phyloP scores from a whole-genome alignment of 2,329 filamentous ascomycete species.

The Epichloe aotearoae region DNA sequence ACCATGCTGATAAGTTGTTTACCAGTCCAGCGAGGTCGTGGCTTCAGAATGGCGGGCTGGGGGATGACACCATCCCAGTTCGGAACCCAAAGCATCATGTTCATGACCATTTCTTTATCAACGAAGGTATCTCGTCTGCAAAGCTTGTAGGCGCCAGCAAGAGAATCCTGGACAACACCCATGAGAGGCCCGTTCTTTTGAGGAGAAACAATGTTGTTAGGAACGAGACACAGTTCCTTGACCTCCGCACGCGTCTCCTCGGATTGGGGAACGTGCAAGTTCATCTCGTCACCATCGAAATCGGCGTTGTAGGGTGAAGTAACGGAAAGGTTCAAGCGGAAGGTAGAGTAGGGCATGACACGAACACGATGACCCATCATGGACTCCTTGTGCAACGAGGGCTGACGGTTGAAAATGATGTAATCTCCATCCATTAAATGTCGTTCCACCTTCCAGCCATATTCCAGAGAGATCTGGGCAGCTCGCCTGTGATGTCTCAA shows the following conservation, averaged over 20 bases:
- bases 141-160: conserved; percentile 95
- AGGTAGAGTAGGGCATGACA: conserved; percentile 98
- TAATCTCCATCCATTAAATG: conserved; percentile 93
- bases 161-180: conserved; percentile 98
- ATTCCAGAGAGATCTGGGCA: conserved; percentile 74
- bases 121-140: conserved; percentile 87
- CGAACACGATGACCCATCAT: conserved; percentile 99
- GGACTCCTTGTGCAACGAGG: conserved; percentile 96
- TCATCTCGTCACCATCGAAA: conserved; percentile 99
- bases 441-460: conserved; percentile 97
- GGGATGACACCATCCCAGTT: conserved; percentile 95
- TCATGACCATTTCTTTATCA: conserved; percentile 85
- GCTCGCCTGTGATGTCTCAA: conserved; percentile 84
- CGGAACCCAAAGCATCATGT: conserved; percentile 92
- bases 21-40: conserved; percentile 86
- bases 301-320: conserved; percentile 99
- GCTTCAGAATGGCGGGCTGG: conserved; percentile 85
- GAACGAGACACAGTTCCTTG: conserved; percentile 91
- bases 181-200: conserved; percentile 95
- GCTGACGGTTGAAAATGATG: conserved; percentile 99
- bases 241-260: conserved; percentile 95
- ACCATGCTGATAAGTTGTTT: conserved; percentile 96
- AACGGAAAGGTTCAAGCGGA: conserved; percentile 92
- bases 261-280: conserved; percentile 95
- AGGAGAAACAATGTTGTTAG: conserved; percentile 93